Percentiles rank a stretch among this genome's conserved stretches.
These are phyloP conservation scores for Camellia granthamiana DNA, from an alignment of 148 eudicot species.

Conservation along the genomic window DNA sequence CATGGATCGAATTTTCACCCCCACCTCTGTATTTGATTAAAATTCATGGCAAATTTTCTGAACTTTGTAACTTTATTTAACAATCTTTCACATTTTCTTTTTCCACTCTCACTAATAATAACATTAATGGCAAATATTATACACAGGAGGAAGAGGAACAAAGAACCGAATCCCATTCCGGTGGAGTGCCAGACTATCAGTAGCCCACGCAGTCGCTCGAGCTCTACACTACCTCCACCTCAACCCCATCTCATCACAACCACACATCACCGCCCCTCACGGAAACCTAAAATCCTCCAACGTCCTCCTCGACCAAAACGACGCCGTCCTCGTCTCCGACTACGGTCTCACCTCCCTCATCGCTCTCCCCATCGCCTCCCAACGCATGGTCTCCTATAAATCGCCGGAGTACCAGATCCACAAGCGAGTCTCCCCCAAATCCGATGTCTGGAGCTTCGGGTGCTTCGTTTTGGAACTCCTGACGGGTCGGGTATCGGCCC, in stretches of 20 bases:
- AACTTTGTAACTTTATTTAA: too few relatives aligned
- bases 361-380: conserved; percentile 23
- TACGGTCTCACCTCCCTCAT: conserved; percentile 36
- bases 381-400: conserved; percentile 32
- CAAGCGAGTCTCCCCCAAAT: conserved; percentile 35
- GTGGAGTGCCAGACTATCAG: conserved; percentile 38
- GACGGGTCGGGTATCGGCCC: conserved; percentile 31
- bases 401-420: conserved; percentile 35
- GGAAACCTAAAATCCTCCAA: conserved; percentile 46
- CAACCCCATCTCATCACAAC: background rate
- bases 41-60: too few relatives aligned
- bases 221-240: conserved; percentile 39
- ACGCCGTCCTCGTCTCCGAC: conserved; percentile 34
- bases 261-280: conserved; percentile 22
- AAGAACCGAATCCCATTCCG: conserved; percentile 34
- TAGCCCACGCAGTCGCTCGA: conserved; percentile 33
- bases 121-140: background rate
- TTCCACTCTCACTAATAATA: too few relatives aligned
- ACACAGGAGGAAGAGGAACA: conserved; percentile 39
- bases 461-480: conserved; percentile 40
- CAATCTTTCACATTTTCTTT: background rate
- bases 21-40: too few relatives aligned
- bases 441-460: conserved; percentile 50
- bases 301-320: conserved; percentile 37
- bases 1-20: too few relatives aligned